Base-by-base conservation (phyloP, 1,139 yeast species). In the Candida tropicalis region DNA sequence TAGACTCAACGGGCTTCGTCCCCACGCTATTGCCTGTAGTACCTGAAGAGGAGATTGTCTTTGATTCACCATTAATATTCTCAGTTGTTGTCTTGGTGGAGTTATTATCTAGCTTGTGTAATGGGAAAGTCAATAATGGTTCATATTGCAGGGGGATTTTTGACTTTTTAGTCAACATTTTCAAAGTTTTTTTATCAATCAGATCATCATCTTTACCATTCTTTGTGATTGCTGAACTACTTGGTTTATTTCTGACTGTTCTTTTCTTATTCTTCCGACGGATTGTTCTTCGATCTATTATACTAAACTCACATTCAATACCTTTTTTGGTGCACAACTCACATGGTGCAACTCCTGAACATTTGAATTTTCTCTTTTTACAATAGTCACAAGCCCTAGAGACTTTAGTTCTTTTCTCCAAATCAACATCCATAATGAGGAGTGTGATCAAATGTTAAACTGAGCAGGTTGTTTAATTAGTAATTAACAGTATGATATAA, bases 361-460 rank as follows among this genome's bases (percentile, higher is more conserved):
- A 63, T 42, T 65, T 70, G 41, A 64, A 66, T 47, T 70, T 70
- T 32, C 73, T 50, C 42, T 62, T 62, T 52, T 68, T 68, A 51
- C 75, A 70, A 31, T 57, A 58, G 44, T 67, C 71, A 53, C 75
- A 70, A 23, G 75, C 75, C 26, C 63, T 56, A 3, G 72, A 66
- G 9, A 66, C 68, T 43, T 63, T 64, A 26, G 62, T 60, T 32
- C 67, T 36, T 48, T 55, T 54, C 15, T 56, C 60, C 12, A 39
- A 15, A 22, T 35, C 49, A 12, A 23, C 20, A 13, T 43, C 46
- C 42, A 39, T 42, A 20, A 9, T 35, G 9, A 20, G 8, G 8
- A n/a, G n/a, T n/a, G n/a, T n/a, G 23, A 20, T 20, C 23, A 9
- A 20, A 9, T 20, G 23, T 2, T 20, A 20, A 20, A 6, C 23